Evolutionary conservation across 345 rosid species (phyloP).

Genomic region (Syzygium grande): DNA sequence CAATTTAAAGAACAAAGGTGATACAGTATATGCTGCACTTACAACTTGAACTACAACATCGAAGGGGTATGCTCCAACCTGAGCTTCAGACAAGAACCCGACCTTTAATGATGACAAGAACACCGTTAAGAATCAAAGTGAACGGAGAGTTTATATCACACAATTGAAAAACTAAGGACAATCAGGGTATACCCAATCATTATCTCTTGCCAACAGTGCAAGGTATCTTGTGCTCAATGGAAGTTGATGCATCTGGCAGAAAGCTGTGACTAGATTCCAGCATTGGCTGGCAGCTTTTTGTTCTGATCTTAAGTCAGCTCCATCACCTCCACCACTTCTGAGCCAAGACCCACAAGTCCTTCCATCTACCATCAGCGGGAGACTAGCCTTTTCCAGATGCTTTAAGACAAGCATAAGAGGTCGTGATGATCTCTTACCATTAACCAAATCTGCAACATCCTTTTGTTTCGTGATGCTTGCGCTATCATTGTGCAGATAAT

Average conservation of each 20-base stretch:
- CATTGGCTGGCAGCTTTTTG: constrained; percentile 82
- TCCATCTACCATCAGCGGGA: constrained; percentile 50
- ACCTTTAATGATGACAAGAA: constrained; percentile 46
- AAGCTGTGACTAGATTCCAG: constrained; percentile 86
- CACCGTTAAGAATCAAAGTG: constrained; percentile 14
- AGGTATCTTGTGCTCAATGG: constrained; percentile 91
- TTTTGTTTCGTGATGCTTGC: constrained; percentile 35
- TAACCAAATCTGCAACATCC: constrained; percentile 18
- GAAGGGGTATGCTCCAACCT: constrained; percentile 84
- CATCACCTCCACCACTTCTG: constrained; percentile 77
- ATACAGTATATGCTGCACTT: constrained; percentile 14
- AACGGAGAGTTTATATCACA: background rate
- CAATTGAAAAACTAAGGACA: constrained; percentile 1
- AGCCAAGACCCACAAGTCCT: constrained; percentile 95
- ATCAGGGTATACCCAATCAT: constrained; percentile 78
- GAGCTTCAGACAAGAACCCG: constrained; percentile 95
- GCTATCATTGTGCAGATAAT: constrained; percentile 43
- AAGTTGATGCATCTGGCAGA: constrained; percentile 90
- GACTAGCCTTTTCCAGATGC: constrained; percentile 95
- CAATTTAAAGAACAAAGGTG: background rate
- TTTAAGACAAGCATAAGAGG: constrained; percentile 69
- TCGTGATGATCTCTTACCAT: constrained; percentile 37
- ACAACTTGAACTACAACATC: constrained; percentile 77
- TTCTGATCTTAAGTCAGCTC: constrained; percentile 70
- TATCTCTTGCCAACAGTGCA: constrained; percentile 82